Conservation (phyloP, 495 filamentous ascomycete genomes). For the Hyaloscypha hepaticicola region DNA sequence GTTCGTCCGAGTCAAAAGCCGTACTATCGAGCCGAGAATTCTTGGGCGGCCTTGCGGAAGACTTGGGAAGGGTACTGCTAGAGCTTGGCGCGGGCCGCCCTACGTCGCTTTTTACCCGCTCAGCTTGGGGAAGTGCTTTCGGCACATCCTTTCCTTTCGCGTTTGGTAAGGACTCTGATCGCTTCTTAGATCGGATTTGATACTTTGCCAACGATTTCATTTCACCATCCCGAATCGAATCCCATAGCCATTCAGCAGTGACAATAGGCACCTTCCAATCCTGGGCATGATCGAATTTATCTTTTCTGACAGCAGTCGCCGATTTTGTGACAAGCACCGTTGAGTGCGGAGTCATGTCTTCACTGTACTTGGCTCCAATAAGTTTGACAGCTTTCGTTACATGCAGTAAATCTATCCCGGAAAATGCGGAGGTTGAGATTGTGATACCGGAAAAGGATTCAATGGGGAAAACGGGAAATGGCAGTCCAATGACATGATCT, state of each 20-base stretch:
- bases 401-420: constrained; percentile 81
- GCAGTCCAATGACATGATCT: constrained; percentile 69
- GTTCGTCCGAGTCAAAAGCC: constrained; percentile 7
- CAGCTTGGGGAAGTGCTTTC: not conserved
- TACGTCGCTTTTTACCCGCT: constrained; percentile 4
- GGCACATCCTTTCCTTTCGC: not conserved
- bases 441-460: constrained; percentile 62
- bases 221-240: constrained; percentile 62
- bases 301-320: constrained; percentile 49
- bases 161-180: constrained; percentile 10
- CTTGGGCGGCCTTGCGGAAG: not conserved
- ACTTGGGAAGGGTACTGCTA: constrained; percentile 4
- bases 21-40: constrained; percentile 2
- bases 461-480: constrained; percentile 69
- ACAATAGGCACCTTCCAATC: constrained; percentile 78
- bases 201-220: constrained; percentile 48
- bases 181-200: constrained; percentile 21
- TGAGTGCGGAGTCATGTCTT: constrained; percentile 62
- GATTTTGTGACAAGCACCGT: constrained; percentile 63
- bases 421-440: constrained; percentile 80
- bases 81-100: not conserved
- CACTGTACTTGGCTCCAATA: constrained; percentile 76
- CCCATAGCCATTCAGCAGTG: constrained; percentile 77
- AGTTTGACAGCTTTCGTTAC: constrained; percentile 70
- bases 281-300: constrained; percentile 74